Evolutionary conservation across 2,329 filamentous ascomycete species (phyloP).

Genomic region (Paraphoma chrysanthemicola): DNA sequence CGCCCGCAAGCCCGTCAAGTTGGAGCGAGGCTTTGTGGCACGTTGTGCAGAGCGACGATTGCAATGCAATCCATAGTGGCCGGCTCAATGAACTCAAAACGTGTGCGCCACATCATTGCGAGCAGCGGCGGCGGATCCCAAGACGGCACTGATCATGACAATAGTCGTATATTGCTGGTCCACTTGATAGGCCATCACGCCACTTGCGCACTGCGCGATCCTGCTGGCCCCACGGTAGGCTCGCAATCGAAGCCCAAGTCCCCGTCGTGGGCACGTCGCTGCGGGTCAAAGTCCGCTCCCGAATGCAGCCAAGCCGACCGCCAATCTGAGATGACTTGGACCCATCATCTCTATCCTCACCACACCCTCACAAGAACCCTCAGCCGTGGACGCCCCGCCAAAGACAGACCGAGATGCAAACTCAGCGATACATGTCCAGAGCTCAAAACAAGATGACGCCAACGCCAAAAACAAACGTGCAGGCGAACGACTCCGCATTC

Average conservation of each 20-base stretch:
- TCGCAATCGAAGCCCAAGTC: neutral
- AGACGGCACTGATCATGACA: neutral
- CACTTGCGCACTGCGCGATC: neutral
- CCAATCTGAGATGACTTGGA: conserved; percentile 3
- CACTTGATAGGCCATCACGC: neutral
- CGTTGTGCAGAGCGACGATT: neutral
- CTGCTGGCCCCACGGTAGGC: neutral
- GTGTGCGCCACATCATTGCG: neutral
- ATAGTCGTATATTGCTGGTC: neutral
- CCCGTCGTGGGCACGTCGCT: neutral
- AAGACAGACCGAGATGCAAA: neutral
- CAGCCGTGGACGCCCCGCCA: conserved; percentile 1
- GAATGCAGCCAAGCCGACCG: conserved; percentile 5
- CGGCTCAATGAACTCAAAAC: neutral
- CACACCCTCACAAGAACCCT: conserved; percentile 6
- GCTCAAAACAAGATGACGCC: conserved; percentile 3
- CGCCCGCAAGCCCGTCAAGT: neutral
- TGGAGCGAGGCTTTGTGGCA: neutral
- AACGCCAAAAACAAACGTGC: conserved; percentile 9
- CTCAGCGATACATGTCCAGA: neutral
- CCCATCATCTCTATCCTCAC: conserved; percentile 7
- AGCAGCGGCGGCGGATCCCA: neutral
- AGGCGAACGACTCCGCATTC: conserved; percentile 10
- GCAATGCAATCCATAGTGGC: neutral
- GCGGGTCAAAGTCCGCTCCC: conserved; percentile 1